phyloP scores from a whole-genome alignment of 805 yeast genomes.

The Ogataea nonfermentans region DNA sequence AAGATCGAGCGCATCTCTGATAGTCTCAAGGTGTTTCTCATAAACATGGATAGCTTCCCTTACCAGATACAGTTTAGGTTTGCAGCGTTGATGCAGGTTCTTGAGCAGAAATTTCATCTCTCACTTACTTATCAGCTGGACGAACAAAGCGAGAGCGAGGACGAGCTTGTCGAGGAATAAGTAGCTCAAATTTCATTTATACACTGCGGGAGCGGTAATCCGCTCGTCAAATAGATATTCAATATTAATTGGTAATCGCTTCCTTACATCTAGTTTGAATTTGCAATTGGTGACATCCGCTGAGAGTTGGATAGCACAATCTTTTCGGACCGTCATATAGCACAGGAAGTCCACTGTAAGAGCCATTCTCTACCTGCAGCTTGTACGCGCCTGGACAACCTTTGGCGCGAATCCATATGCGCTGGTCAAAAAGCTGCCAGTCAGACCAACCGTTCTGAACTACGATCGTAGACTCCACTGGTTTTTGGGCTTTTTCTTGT shows the following conservation, averaged over 20 bases:
- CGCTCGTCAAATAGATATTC: too few species aligned
- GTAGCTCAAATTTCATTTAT: neutral
- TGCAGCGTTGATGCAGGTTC: slow-evolving; percentile 11
- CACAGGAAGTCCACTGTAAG: slow-evolving; percentile 5
- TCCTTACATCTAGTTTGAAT: slow-evolving; percentile 1
- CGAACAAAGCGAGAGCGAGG: slow-evolving; percentile 6
- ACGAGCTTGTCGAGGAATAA: slow-evolving; percentile 3
- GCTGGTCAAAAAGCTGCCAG: slow-evolving; percentile 14
- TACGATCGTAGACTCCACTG: neutral
- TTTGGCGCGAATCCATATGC: slow-evolving; percentile 10
- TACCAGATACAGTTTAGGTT: slow-evolving; percentile 15
- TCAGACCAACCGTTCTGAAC: slow-evolving; percentile 8
- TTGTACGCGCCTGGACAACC: slow-evolving; percentile 10
- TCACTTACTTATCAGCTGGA: slow-evolving; percentile 12
- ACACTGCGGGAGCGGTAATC: too few species aligned
- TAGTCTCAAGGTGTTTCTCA: slow-evolving; percentile 16
- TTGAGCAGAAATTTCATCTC: slow-evolving; percentile 16
- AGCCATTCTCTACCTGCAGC: slow-evolving; percentile 2
- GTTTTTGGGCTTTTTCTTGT: slow-evolving; percentile 2
- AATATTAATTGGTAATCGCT: too few species aligned
- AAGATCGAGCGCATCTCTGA: slow-evolving; percentile 5
- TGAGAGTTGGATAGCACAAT: slow-evolving; percentile 1
- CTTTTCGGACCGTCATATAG: neutral
- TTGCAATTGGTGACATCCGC: neutral
- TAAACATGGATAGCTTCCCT: slow-evolving; percentile 11